Evolutionary conservation across 495 filamentous ascomycete species (phyloP), one percentile per base, ranked within the genome.

Genomic region (Podospora fimiseda): DNA sequence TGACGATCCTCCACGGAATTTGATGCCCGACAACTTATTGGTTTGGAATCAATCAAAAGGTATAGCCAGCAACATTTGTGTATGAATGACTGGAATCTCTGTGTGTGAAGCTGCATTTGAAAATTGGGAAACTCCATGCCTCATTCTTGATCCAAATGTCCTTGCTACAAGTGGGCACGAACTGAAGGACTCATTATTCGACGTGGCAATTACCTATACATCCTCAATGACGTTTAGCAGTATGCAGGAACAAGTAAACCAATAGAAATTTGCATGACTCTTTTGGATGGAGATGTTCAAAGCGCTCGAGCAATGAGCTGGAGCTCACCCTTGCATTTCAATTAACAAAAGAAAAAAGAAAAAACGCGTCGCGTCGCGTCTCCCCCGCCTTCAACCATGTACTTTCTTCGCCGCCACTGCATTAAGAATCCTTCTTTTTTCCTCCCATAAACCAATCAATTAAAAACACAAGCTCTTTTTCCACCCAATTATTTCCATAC

Each of bases 321-420:
- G 22, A 1, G 15, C 8, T 22, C 20, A 16, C 42, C 41, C 42
- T 21, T 44, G 42, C 42, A 44, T 21, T 36, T 40, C 60, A 60
- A 46, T 63, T 61, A 58, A 60, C n/a, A n/a, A n/a, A n/a, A n/a
- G n/a, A n/a, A n/a, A n/a, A n/a, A n/a, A n/a, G 14, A 16, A 19
- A 44, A 44, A 13, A 20, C 62, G 60, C 61, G 61, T 69, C 66
- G 58, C 60, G 58, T 61, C 49, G 52, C 52, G 58, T 62, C 55
- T 53, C 22, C 50, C 38, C 47, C 44, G 15, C 20, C 37, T 41
- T 38, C 18, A 43, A 48, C 52, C 8, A 27, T 43, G 30, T n/a
- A 18, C 24, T 43, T 41, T 16, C 21, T 37, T 45, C 20, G 38
- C 47, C 39, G 39, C 56, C 43, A 41, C 42, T 15, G 9, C 9